Percentiles rank a stretch among this genome's conserved stretches.
phyloP scores from a whole-genome alignment of 202 grass and related monocot species.

The Saccharum hybrid region DNA sequence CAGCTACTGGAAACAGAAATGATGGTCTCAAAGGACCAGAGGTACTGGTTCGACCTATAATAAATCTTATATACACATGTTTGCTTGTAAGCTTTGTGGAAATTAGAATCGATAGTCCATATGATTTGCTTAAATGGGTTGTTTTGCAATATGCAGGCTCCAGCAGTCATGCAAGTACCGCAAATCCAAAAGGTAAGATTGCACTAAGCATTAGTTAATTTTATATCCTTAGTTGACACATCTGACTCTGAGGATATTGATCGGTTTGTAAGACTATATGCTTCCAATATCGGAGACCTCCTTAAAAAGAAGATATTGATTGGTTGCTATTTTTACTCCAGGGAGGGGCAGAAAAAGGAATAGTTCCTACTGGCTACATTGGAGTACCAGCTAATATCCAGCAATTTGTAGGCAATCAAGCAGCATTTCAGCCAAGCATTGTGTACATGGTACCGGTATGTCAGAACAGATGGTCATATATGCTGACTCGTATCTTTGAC shows the following conservation, averaged over 20 bases:
- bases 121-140: conserved; percentile 42
- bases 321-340: conserved; percentile 40
- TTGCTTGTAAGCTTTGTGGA: conserved; percentile 22
- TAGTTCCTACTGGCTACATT: conserved; percentile 62
- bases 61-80: conserved; percentile 23
- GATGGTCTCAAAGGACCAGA: conserved; percentile 49
- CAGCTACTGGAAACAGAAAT: conserved; percentile 57
- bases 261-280: not conserved
- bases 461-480: conserved; percentile 28
- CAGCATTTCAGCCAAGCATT: conserved; percentile 74
- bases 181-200: conserved; percentile 61
- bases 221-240: conserved; percentile 38
- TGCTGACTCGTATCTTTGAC: not conserved
- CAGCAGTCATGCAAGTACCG: conserved; percentile 44
- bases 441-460: conserved; percentile 98
- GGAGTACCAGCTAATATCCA: conserved; percentile 68
- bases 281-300: not conserved
- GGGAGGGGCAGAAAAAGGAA: conserved; percentile 62
- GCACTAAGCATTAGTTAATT: conserved; percentile 33
- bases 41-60: conserved; percentile 46
- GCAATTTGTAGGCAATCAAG: conserved; percentile 68
- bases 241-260: conserved; percentile 32
- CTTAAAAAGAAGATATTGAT: conserved; percentile 21
- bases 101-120: not conserved
- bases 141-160: conserved; percentile 54